Base-by-base conservation (phyloP, 208 protist species). In the Crithidia mellificae region DNA sequence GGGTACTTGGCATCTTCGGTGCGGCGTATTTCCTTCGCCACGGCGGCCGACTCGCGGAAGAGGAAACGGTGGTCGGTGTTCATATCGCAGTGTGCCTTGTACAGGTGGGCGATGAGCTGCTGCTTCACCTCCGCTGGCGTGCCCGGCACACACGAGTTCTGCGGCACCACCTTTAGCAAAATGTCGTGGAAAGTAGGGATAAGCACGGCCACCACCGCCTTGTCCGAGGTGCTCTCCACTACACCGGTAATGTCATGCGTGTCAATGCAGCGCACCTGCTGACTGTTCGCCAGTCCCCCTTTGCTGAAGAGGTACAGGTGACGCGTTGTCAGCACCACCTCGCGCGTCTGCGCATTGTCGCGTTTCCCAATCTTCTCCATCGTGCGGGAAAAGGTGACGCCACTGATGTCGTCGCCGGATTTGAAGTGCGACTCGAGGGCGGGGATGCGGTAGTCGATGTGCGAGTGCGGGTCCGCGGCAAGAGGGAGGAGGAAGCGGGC, bases 171-270 rank as follows among this genome's bases (percentile, higher is more conserved):
- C 17, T 73, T 76, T 27, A 91, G 68, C 12, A 91, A 69, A 2
- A 88, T 27, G 57, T 91, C 85, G 68, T 91, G 85, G 46, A 84
- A 91, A 27, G 72, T 72, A 3, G 85, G 85, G 14, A 91, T 51
- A 19, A 91, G 44, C 27, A 91, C 44, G 6, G 80, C 81, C 29
- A 91, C 14, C 30, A 84, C 47, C 22, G 67, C 51, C 27, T 47
- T 46, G 14, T 83, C 80, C 19, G 54, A 55, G 17, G 77, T 80
- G 70, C 80, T 85, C 63, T 81, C 75, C 51, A 79, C 56, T 22
- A 87, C 82, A 44, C 85, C 85, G 50, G 76, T 65, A 52, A 91
- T 80, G 43, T 91, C 66, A 51, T 66, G 49, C 20, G 70, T 80
- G 20, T 66, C 59, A 63, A 88, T 72, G 72, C 65, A 84, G 20